Base-by-base conservation (phyloP, 2,329 filamentous ascomycete species). In the Ophiostoma novo-ulmi region DNA sequence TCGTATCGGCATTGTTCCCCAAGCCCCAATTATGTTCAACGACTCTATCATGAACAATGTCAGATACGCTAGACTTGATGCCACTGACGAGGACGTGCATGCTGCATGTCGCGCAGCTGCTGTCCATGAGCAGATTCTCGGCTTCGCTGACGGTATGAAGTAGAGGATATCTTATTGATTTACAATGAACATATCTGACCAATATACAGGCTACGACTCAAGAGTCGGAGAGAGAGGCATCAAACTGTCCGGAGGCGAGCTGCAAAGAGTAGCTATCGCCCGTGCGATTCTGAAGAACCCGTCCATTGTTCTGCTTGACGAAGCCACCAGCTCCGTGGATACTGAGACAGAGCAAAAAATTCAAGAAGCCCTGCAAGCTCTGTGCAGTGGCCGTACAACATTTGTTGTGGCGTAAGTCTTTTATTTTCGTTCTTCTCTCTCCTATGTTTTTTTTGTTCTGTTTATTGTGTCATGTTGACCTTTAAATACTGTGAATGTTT, bases 261-360 rank as follows among this genome's bases (percentile, higher is more conserved):
- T 89, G 6, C 88, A 91, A 75, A 85, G 88, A 66, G 84, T 90
- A 38, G 88, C 88, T 5, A 90, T 90, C 76, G 88, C 88, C 8
- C 86, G 91, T 36, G 90, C 91, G 0, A 85, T 94, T 67, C 81
- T 94, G 74, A 91, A 92, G 78, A 85, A 86, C 71, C 91, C 91
- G 0, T 88, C 91, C 70, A 88, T 94, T 72, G 87, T 94, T 11
- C 84, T 94, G 55, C 84, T 94, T 0, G 91, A 94, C 74, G 91
- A 94, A 78, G 89, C 91, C 1, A 93, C 92, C 4, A 92, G 90
- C 52, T 89, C 91, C 7, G 88, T 94, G 71, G 88, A 92, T 72
- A 89, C 89, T 0, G 86, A 89, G 44, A 90, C 88, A 1, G 88
- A 91, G 77, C 85, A 87, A 70, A 85, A 87, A 74, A 90, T 90